Conservation (phyloP, 495 filamentous ascomycete species). For the Chaetomium fimeti region DNA sequence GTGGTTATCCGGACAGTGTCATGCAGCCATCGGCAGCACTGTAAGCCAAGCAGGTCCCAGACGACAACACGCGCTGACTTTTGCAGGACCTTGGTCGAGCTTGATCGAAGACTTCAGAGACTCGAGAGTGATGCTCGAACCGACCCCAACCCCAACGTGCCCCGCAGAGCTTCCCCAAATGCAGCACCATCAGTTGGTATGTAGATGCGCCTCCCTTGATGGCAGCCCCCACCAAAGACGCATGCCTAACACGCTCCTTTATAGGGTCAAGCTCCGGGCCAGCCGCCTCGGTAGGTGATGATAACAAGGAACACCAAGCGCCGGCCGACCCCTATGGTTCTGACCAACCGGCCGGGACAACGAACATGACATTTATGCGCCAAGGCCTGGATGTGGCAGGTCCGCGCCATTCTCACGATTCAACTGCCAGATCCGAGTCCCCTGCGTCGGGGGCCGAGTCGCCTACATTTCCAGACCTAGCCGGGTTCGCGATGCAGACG, state of each 20-base stretch:
- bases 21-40: conserved; percentile 24
- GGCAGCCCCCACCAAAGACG: not conserved
- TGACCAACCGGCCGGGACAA: not conserved
- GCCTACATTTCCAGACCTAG: conserved; percentile 8
- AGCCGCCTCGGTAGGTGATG: not conserved
- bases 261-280: not conserved
- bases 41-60: conserved; percentile 5
- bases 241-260: not conserved
- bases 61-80: not conserved
- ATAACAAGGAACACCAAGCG: not conserved
- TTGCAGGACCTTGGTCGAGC: conserved; percentile 24
- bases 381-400: conserved; percentile 16
- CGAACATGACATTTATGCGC: conserved; percentile 10
- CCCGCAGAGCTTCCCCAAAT: not conserved
- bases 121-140: conserved; percentile 17
- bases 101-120: conserved; percentile 26
- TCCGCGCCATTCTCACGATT: not conserved
- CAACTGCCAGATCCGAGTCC: not conserved
- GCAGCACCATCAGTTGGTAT: not conserved
- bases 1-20: conserved; percentile 30
- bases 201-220: not conserved
- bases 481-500: conserved; percentile 12
- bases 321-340: not conserved
- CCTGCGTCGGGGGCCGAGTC: not conserved
- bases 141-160: not conserved